These are phyloP conservation scores for Batkoa obscura DNA, from an alignment of 371 early-diverging fungal genomes.

Conservation along the genomic window DNA sequence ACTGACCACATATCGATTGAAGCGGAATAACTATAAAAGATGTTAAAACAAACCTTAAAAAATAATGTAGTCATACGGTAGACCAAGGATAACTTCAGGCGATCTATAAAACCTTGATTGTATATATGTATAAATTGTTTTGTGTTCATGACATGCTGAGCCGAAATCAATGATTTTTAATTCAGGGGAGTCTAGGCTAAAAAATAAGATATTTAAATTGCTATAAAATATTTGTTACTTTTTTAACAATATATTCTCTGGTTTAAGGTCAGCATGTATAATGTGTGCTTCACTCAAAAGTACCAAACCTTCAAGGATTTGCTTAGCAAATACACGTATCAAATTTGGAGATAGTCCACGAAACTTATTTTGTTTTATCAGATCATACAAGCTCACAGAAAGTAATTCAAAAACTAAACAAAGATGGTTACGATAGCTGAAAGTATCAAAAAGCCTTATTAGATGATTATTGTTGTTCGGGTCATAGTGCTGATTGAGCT, in stretches of 20 bases:
- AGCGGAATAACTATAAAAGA: slow-evolving; percentile 30
- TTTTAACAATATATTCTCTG: slow-evolving; percentile 44
- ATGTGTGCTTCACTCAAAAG: slow-evolving; percentile 57
- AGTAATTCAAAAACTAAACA: slow-evolving; percentile 93
- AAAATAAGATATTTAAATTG: slow-evolving; percentile 17
- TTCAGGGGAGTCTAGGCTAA: slow-evolving; percentile 38
- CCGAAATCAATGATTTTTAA: slow-evolving; percentile 99
- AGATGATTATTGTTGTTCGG: slow-evolving; percentile 60
- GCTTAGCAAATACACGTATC: slow-evolving; percentile 60
- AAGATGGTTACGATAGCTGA: slow-evolving; percentile 82
- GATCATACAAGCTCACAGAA: slow-evolving; percentile 92
- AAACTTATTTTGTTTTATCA: slow-evolving; percentile 84
- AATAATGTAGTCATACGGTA: background rate
- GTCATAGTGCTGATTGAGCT: slow-evolving; percentile 32
- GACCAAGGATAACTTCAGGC: slow-evolving; percentile 88
- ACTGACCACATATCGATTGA: slow-evolving; percentile 98
- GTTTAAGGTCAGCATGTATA: slow-evolving; percentile 96
- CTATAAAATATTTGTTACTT: background rate
- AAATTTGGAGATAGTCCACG: slow-evolving; percentile 69
- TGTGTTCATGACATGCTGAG: slow-evolving; percentile 8
- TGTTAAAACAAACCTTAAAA: background rate
- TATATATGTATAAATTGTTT: slow-evolving; percentile 82
- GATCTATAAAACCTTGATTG: slow-evolving; percentile 95
- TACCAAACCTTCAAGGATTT: slow-evolving; percentile 67
- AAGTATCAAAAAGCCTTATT: slow-evolving; percentile 75